Evolutionary conservation across 306 rosid genomes (phyloP).

Genomic region (Oemleria cerasiformis): DNA sequence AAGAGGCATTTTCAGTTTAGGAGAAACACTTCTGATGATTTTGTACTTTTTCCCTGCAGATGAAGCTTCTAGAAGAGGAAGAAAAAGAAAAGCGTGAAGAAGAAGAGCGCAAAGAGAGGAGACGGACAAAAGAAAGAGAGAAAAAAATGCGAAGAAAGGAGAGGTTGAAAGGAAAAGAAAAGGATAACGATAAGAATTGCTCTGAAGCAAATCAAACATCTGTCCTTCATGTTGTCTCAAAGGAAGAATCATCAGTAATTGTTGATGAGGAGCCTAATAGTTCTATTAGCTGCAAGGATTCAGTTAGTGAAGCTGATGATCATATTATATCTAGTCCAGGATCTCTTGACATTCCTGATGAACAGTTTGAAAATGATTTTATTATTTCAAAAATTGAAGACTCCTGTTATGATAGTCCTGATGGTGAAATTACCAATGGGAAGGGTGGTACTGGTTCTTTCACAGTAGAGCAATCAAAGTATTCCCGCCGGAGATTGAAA

Average conservation of each 20-base stretch:
- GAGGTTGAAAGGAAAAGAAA: conserved; percentile 90
- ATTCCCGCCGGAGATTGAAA: conserved; percentile 56
- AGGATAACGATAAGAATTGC: conserved; percentile 56
- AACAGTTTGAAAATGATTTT: conserved; percentile 42
- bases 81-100: conserved; percentile 98
- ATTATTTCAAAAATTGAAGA: conserved; percentile 40
- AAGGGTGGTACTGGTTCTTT: conserved; percentile 52
- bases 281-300: conserved; percentile 40
- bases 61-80: conserved; percentile 99
- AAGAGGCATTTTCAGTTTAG: conserved; percentile 14
- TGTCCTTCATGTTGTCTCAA: conserved; percentile 49
- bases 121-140: conserved; percentile 87
- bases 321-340: conserved; percentile 44
- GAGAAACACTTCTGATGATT: conserved; percentile 25
- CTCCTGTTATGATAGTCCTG: conserved; percentile 41
- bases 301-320: conserved; percentile 54
- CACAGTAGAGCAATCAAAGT: conserved; percentile 54
- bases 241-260: conserved; percentile 52
- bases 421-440: conserved; percentile 45
- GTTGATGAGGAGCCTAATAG: conserved; percentile 58
- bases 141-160: conserved; percentile 92
- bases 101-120: conserved; percentile 97
- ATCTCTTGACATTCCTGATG: conserved; percentile 53
- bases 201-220: conserved; percentile 44
- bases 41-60: conserved; percentile 46